Evolutionary conservation across 441 rosid genomes (phyloP).

Genomic region (Raphanus hybrid): DNA sequence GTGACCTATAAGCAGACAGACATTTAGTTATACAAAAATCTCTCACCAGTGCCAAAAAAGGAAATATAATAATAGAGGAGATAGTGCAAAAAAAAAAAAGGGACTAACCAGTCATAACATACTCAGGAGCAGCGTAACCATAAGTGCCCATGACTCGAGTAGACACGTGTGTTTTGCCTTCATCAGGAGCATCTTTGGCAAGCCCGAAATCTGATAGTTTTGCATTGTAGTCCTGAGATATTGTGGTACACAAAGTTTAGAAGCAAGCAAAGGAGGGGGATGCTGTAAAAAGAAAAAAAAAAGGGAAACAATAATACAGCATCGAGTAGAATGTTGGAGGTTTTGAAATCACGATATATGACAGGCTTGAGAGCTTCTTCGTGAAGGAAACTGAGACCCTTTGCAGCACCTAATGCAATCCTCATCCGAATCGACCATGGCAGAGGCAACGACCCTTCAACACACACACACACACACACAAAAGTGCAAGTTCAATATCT

Average conservation of each 20-base stretch:
- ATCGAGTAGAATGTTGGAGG: constrained; percentile 69
- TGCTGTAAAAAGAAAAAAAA: too few relatives aligned
- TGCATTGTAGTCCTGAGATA: constrained; percentile 68
- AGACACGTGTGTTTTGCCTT: constrained; percentile 60
- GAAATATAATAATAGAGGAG: neutral
- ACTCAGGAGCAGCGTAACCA: constrained; percentile 82
- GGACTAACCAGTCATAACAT: constrained; percentile 72
- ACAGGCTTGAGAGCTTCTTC: constrained; percentile 73
- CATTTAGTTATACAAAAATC: neutral
- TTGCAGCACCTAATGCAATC: constrained; percentile 71
- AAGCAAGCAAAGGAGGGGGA: too few relatives aligned
- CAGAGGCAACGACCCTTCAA: constrained; percentile 78
- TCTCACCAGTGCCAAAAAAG: neutral
- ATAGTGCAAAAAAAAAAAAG: neutral
- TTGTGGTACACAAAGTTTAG: too few relatives aligned
- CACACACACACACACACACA: neutral
- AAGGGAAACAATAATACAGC: constrained; percentile 46
- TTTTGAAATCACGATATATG: constrained; percentile 71
- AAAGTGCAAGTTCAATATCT: neutral
- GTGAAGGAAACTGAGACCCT: constrained; percentile 73
- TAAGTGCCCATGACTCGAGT: constrained; percentile 82
- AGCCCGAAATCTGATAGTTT: constrained; percentile 78
- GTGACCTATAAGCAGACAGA: constrained; percentile 49
- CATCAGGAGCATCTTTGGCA: constrained; percentile 80
- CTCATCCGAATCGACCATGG: constrained; percentile 75